Evolutionary conservation across 2,329 filamentous ascomycete genomes (phyloP).

Genomic region (Zopfia rhizophila): DNA sequence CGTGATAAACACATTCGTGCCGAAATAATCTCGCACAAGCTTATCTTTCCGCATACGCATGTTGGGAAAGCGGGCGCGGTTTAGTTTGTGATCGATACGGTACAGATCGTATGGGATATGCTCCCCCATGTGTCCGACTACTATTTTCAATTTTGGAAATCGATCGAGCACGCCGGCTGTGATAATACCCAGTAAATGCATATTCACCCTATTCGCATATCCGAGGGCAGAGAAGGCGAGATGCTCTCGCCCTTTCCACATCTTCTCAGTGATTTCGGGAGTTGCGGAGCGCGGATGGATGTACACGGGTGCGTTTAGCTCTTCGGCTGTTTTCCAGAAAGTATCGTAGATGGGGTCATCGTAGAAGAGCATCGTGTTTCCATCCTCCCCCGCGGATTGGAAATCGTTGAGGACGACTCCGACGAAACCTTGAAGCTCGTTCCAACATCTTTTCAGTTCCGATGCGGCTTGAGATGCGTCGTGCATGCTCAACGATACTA

Average conservation of each 20-base stretch:
- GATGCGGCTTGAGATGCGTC: constrained; percentile 61
- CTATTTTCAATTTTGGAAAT: constrained; percentile 58
- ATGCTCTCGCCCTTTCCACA: constrained; percentile 68
- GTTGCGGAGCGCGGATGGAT: constrained; percentile 68
- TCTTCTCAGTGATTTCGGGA: constrained; percentile 66
- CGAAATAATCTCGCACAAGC: constrained; percentile 50
- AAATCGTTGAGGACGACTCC: constrained; percentile 63
- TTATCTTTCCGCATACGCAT: constrained; percentile 37
- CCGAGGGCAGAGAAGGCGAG: constrained; percentile 59
- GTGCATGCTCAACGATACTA: constrained; percentile 58
- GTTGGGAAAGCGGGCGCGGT: constrained; percentile 33
- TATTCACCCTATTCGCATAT: constrained; percentile 62
- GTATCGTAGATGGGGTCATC: constrained; percentile 69
- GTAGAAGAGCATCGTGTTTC: constrained; percentile 72
- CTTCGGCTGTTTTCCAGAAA: constrained; percentile 68
- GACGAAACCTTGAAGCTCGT: constrained; percentile 52
- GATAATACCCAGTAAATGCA: constrained; percentile 66
- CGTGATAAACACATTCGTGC: constrained; percentile 53
- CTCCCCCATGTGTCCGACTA: constrained; percentile 61
- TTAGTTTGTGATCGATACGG: constrained; percentile 48
- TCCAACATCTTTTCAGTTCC: constrained; percentile 66
- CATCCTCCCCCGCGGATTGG: constrained; percentile 67
- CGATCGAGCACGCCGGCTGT: constrained; percentile 62
- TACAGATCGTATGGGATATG: constrained; percentile 62
- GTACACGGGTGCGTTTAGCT: constrained; percentile 72